These are phyloP conservation scores for Mortierella claussenii DNA, from an alignment of 192 early-diverging fungal genomes.

Conservation along the genomic window DNA sequence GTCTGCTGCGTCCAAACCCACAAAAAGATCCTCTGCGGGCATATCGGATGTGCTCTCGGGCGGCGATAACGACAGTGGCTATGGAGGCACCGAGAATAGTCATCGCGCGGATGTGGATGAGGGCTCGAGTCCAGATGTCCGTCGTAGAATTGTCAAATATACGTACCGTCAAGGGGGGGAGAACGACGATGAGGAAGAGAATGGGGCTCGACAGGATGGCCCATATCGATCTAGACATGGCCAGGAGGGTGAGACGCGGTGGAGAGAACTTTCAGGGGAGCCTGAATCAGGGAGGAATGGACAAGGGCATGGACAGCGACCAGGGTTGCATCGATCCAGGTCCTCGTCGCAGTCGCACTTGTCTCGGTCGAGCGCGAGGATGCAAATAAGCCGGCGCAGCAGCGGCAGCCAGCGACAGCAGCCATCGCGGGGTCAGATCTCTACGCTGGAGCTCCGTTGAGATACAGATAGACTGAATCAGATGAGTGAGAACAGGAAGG, in stretches of 20 bases:
- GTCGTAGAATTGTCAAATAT: slow-evolving; percentile 47
- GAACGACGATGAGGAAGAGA: slow-evolving; percentile 3
- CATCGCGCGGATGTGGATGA: neutral
- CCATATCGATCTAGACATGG: slow-evolving; percentile 3
- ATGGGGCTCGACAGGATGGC: slow-evolving; percentile 5
- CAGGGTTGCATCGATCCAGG: slow-evolving; percentile 1
- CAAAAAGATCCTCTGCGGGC: neutral
- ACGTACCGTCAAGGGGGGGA: slow-evolving; percentile 31
- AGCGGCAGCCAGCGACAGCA: slow-evolving; percentile 1
- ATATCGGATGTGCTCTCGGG: slow-evolving; percentile 2
- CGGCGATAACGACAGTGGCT: slow-evolving; percentile 43
- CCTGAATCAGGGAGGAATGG: neutral
- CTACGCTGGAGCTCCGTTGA: neutral
- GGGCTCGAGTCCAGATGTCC: neutral
- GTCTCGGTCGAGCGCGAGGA: neutral
- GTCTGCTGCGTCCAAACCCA: neutral
- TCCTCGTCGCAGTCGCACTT: slow-evolving; percentile 31
- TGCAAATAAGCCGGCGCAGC: slow-evolving; percentile 9
- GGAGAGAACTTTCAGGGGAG: slow-evolving; percentile 22
- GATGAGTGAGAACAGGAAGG: too few relatives aligned
- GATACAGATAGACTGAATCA: too few relatives aligned
- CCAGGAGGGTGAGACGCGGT: slow-evolving; percentile 16
- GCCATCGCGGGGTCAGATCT: neutral
- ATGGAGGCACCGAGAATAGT: slow-evolving; percentile 24
- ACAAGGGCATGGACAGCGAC: slow-evolving; percentile 2